Conservation (phyloP, 2,329 filamentous ascomycete species). For the Xylaria multiplex region DNA sequence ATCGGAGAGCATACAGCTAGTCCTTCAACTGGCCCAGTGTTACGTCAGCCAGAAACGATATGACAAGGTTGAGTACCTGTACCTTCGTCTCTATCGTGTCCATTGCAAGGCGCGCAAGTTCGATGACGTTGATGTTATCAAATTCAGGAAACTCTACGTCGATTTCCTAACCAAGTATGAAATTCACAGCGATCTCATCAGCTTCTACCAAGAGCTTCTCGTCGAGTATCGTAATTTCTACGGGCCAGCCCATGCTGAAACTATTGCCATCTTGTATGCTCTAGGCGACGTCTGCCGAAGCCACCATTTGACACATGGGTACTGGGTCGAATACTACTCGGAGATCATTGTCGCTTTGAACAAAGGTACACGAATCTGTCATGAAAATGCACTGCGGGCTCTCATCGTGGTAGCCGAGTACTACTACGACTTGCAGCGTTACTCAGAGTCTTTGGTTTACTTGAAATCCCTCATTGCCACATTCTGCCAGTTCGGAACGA, state of each 20-base stretch:
- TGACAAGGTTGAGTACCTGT: slow-evolving; percentile 32
- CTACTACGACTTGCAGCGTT: slow-evolving; percentile 35
- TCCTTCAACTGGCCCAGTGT: slow-evolving; percentile 31
- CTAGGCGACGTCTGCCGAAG: slow-evolving; percentile 33
- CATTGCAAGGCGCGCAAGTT: slow-evolving; percentile 35
- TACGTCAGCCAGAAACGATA: slow-evolving; percentile 37
- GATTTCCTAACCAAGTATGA: slow-evolving; percentile 35
- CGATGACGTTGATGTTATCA: slow-evolving; percentile 29
- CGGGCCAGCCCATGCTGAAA: slow-evolving; percentile 28
- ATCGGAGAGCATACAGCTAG: slow-evolving; percentile 30
- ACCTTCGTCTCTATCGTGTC: slow-evolving; percentile 34
- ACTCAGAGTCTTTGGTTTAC: slow-evolving; percentile 34
- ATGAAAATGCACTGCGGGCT: slow-evolving; percentile 32
- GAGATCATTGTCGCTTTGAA: slow-evolving; percentile 33
- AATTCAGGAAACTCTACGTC: slow-evolving; percentile 32
- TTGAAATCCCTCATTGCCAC: slow-evolving; percentile 34
- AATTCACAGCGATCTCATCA: slow-evolving; percentile 33
- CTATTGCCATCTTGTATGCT: slow-evolving; percentile 32
- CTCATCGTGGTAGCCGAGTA: slow-evolving; percentile 35
- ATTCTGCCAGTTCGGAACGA: slow-evolving; percentile 35
- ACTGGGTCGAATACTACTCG: slow-evolving; percentile 37
- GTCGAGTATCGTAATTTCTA: slow-evolving; percentile 37
- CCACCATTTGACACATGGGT: slow-evolving; percentile 35
- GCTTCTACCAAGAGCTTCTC: slow-evolving; percentile 35
- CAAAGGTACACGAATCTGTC: slow-evolving; percentile 30